phyloP scores from a whole-genome alignment of 2,329 filamentous ascomycete genomes.

The Neurospora crassa region DNA sequence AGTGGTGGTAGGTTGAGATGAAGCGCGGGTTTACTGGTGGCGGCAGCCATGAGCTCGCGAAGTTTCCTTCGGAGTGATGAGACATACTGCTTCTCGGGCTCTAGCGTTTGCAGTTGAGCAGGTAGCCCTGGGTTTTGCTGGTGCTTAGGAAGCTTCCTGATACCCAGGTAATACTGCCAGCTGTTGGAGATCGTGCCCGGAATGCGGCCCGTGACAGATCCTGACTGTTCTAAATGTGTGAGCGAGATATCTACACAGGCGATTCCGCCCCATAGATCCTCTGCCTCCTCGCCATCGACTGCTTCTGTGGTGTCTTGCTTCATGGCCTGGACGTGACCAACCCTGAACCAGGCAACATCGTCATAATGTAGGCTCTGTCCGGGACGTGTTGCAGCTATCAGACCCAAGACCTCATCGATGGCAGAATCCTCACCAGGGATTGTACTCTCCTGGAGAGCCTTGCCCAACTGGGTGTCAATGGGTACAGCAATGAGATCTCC shows the following conservation, averaged over 20 bases:
- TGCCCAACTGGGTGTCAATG: conserved; percentile 76
- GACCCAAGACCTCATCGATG: conserved; percentile 60
- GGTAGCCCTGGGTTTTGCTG: conserved; percentile 28
- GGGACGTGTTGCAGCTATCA: conserved; percentile 33
- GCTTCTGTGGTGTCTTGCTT: conserved; percentile 26
- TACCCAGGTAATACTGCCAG: conserved; percentile 85
- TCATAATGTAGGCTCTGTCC: conserved; percentile 31
- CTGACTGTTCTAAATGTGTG: conserved; percentile 86
- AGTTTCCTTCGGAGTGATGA: conserved; percentile 60
- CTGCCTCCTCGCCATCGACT: conserved; percentile 46
- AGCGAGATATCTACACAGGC: conserved; percentile 77
- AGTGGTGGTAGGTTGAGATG: conserved; percentile 81
- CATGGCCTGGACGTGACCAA: conserved; percentile 60
- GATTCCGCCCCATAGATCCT: conserved; percentile 75
- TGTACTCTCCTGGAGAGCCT: conserved; percentile 66
- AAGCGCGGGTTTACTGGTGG: conserved; percentile 78
- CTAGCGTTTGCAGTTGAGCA: conserved; percentile 32
- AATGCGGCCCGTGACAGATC: conserved; percentile 72
- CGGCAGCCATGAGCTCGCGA: conserved; percentile 76
- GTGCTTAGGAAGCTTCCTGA: conserved; percentile 52
- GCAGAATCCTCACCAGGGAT: conserved; percentile 47
- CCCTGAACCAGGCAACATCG: conserved; percentile 84
- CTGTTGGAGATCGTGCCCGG: conserved; percentile 66
- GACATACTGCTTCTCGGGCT: conserved; percentile 35
- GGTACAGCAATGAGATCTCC: conserved; percentile 85